Evolutionary conservation across 768 basidiomycete species (phyloP).

Genomic region (Amanita polypyramis): DNA sequence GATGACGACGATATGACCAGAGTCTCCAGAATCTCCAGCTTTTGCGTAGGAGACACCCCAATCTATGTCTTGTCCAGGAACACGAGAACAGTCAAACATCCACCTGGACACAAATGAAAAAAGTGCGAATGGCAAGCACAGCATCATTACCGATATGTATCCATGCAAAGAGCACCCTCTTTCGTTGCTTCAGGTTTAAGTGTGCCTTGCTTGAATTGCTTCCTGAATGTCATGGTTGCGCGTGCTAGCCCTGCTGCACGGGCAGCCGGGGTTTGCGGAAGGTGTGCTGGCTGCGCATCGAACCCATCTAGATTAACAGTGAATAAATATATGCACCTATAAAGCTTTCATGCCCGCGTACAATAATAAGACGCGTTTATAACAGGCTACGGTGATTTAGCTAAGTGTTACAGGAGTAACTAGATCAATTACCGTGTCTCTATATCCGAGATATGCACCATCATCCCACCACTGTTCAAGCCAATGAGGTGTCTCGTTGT

Average conservation of each 20-base stretch:
- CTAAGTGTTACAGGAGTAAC: neutral
- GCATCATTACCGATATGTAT: slow-evolving; percentile 60
- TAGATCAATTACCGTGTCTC: slow-evolving; percentile 57
- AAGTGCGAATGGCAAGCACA: neutral
- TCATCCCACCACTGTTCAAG: slow-evolving; percentile 96
- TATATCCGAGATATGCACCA: slow-evolving; percentile 67
- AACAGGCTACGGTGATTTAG: slow-evolving; percentile 39
- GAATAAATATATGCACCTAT: slow-evolving; percentile 9
- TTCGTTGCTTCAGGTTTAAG: slow-evolving; percentile 55
- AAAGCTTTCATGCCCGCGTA: slow-evolving; percentile 20
- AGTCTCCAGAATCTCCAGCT: slow-evolving; percentile 41
- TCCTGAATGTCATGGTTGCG: slow-evolving; percentile 64
- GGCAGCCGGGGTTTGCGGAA: slow-evolving; percentile 44
- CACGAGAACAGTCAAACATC: slow-evolving; percentile 88
- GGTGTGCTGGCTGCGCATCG: slow-evolving; percentile 49
- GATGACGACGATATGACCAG: slow-evolving; percentile 79
- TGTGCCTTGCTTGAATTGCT: slow-evolving; percentile 55
- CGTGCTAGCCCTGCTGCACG: slow-evolving; percentile 68
- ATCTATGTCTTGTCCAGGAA: slow-evolving; percentile 72
- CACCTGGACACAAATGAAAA: slow-evolving; percentile 35
- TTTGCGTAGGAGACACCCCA: slow-evolving; percentile 65
- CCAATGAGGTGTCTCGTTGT: slow-evolving; percentile 61
- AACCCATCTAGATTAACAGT: slow-evolving; percentile 54
- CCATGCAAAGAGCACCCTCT: slow-evolving; percentile 75
- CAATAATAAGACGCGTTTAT: slow-evolving; percentile 95